Evolutionary conservation across 2,329 filamentous ascomycete genomes (phyloP), one percentile per base, ranked within the genome.

Genomic region (Fusarium drepaniforme): DNA sequence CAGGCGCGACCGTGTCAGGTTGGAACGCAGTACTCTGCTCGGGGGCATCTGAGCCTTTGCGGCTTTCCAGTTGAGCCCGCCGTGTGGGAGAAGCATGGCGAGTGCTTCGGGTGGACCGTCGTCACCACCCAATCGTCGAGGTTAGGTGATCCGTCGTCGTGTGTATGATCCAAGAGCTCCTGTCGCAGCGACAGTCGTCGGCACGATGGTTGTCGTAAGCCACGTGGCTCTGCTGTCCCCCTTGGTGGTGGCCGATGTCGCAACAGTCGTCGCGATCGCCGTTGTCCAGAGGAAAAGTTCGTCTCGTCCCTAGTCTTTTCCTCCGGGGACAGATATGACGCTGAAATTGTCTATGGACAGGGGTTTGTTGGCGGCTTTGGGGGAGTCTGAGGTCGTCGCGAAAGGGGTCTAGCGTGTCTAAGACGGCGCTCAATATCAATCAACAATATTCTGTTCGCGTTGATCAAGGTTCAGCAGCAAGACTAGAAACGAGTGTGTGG

Each of bases 61-160:
- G 76, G 94, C 93, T 88, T 97, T 98, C 96, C 96, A 98, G 83
- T 92, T 95, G 81, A 96, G 90, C 82, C 94, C 94, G 83, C 93
- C 94, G 83, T 93, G 97, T 75, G 94, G 94, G 79, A 97, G 91
- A 86, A 98, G 91, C 96, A 98, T 98, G 73, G 77, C 87, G 81
- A 82, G 81, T 79, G 81, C 81, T 71, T 74, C 67, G 53, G 60
- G 67, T 61, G 67, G 63, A 60, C 60, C 67, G 68, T 73, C 40
- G 68, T 73, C 68, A 68, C 70, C 75, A 70, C 69, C 69, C 63
- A 73, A 68, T 70, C 63, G 59, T 37, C 49, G 25, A 57, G 44
- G 18, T 63, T 59, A 57, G 33, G 37, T 46, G 21, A 59, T 72
- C 62, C 61, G 71, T 79, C 61, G 71, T 79, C 53, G 68, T 66